Conservation (phyloP, 139 green algal genomes). For the Penium margaritaceum region DNA sequence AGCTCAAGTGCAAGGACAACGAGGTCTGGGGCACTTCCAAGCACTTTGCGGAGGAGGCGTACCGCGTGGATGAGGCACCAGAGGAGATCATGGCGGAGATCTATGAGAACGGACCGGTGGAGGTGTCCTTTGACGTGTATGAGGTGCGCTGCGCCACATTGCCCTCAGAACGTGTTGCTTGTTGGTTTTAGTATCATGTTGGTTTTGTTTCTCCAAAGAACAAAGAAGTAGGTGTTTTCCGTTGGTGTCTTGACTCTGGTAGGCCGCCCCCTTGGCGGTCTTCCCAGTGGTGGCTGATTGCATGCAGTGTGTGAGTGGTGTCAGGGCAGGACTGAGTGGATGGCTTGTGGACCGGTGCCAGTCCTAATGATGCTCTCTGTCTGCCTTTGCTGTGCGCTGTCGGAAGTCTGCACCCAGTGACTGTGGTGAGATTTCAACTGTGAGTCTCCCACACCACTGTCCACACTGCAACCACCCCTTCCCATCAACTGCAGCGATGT, state of each 20-base stretch:
- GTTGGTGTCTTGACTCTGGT: neutral
- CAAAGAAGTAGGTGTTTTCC: neutral
- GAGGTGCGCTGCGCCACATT: conserved; percentile 1
- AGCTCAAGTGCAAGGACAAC: conserved; percentile 16
- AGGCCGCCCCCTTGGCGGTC: neutral
- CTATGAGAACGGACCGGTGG: conserved; percentile 34
- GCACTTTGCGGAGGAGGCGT: conserved; percentile 34
- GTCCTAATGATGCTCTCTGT: too few relatives aligned
- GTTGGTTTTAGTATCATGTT: neutral
- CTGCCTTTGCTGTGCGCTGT: too few relatives aligned
- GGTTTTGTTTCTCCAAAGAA: neutral
- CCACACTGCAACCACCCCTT: too few relatives aligned
- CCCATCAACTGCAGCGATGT: too few relatives aligned
- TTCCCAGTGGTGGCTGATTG: neutral
- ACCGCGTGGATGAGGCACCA: conserved; percentile 21
- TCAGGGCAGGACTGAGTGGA: neutral
- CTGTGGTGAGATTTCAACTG: too few relatives aligned
- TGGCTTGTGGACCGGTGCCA: too few relatives aligned
- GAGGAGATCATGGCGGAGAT: conserved; percentile 46
- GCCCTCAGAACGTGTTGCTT: neutral
- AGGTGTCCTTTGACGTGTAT: conserved; percentile 44
- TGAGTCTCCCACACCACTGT: too few relatives aligned
- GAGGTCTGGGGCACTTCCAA: conserved; percentile 29
- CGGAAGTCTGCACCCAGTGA: too few relatives aligned
- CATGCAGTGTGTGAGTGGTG: neutral